Base-by-base conservation (phyloP, 2,329 filamentous ascomycete species). In the Helotiales sp. region DNA sequence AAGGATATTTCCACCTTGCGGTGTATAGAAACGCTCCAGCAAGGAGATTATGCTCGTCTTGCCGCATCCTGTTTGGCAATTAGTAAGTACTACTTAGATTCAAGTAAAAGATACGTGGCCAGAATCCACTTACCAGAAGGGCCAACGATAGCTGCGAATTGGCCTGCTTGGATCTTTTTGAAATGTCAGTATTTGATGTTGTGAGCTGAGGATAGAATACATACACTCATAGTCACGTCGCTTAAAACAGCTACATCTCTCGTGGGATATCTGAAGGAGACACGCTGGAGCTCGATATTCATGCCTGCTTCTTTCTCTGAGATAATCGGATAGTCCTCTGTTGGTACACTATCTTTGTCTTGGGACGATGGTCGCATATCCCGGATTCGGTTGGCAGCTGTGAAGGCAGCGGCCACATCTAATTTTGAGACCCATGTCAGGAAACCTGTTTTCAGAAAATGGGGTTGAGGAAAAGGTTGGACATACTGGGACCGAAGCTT, bases 1-100 rank as follows among this genome's bases (percentile, higher is more conserved):
- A 15, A 54, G 2, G n/a, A 62, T 59, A 2, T 25, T 12, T 4
- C 59, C 59, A 3, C 15, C 36, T 17, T 12, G 19, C 50, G 30
- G 36, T 5, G 55, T 19, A 70, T 97, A 97, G 77, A 97, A 97
- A 29, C 93, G 88, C 72, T 97, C 93, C 36, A 97, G 78, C 3
- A 97, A 80, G 3, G 90, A 91, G 59, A 88, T 77, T 48, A 85
- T 82, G 19, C 84, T 88, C 1, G 82, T 86, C 66, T 89, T 89
- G 1, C 85, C 86, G 67, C 89, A 95, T 5, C 93, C 93, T 5
- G 31, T n/a, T n/a, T n/a, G n/a, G n/a, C n/a, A n/a, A n/a, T n/a
- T n/a, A n/a, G n/a, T n/a, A n/a, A n/a, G n/a, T n/a, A n/a, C n/a
- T n/a, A n/a, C n/a, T n/a, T n/a, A n/a, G n/a, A n/a, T n/a, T n/a